A percentile compares a stretch with the other conserved stretches of the same genome.
Conservation (phyloP, 345 rosid genomes). For the Melaleuca quinquenervia region DNA sequence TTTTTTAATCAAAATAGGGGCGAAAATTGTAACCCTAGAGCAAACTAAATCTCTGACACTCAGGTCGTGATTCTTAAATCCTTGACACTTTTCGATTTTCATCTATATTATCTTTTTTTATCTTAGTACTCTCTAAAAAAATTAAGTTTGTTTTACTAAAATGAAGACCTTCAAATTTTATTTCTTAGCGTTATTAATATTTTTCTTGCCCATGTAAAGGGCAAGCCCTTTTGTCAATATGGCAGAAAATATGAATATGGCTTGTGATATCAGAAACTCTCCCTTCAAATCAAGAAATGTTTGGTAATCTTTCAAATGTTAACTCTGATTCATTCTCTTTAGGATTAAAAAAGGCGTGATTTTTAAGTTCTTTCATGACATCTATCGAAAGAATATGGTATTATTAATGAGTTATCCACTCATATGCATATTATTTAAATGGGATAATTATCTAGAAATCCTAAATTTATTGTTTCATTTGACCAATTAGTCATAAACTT, state of each 20-base stretch:
- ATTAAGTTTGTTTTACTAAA: neutral
- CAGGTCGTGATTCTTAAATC: neutral
- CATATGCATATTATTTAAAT: neutral
- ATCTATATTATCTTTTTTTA: neutral
- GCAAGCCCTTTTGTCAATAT: neutral
- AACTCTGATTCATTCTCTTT: neutral
- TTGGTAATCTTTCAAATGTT: neutral
- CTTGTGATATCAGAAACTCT: neutral
- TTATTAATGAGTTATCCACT: neutral
- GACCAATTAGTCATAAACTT: neutral
- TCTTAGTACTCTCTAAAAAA: neutral
- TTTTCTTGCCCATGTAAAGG: neutral
- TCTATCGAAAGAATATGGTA: neutral
- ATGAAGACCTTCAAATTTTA: neutral
- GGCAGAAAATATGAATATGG: neutral
- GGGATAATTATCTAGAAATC: neutral
- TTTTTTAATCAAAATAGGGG: too few species aligned
- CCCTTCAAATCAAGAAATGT: neutral
- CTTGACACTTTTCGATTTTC: neutral
- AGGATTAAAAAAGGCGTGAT: neutral
- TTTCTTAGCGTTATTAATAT: neutral
- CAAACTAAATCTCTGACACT: neutral
- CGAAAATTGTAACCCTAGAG: neutral
- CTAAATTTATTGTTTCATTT: neutral
- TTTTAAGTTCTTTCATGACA: neutral